Base-by-base conservation (phyloP, 176 grass and related monocot genomes). In the Carex cristatella region DNA sequence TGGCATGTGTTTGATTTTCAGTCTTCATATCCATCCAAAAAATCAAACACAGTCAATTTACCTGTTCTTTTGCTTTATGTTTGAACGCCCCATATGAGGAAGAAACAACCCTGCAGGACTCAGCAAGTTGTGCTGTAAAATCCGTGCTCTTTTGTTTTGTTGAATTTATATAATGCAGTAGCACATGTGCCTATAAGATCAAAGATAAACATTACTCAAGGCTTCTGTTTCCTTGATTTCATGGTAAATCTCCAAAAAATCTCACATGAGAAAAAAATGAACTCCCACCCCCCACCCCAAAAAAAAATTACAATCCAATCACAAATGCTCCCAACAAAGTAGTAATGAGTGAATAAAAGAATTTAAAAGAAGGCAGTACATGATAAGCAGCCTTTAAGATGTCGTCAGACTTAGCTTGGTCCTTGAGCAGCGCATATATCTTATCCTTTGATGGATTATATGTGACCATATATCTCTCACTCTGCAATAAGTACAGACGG, bases 361-460 rank as follows among this genome's bases (percentile, higher is more conserved):
- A 49, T 28, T 42, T 51, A 16, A 80, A 83, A 32, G 65, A 68
- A 83, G 19, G 14, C 44, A 10, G 89, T 86, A 99, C 97, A 91
- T 99, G 97, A 88, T 94, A 99, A 88, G 93, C 91, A 27, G 97
- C 91, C 92, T 96, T 99, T 19, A 99, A 76, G 80, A 99, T 99
- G 76, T 99, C 97, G 55, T 99, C 97, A 46, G 91, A 82, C 85
- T 99, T 99, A 88, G 97, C 97, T 88, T 96, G 97, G 83, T 96
- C 97, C 91, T 99, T 99, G 82, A 99, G 90, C 84, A 99, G 90
- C 82, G 97, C 93, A 91, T 92, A 99, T 38, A 96, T 94, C 84
- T 99, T 99, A 96, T 96, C 97, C 85, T 99, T 99, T 59, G 90
- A 84, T 57, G 89, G 93, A 66, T 99, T 99, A 86, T 99, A 99